Evolutionary conservation across 2,329 filamentous ascomycete genomes (phyloP).

Genomic region (Botrytis fabae): DNA sequence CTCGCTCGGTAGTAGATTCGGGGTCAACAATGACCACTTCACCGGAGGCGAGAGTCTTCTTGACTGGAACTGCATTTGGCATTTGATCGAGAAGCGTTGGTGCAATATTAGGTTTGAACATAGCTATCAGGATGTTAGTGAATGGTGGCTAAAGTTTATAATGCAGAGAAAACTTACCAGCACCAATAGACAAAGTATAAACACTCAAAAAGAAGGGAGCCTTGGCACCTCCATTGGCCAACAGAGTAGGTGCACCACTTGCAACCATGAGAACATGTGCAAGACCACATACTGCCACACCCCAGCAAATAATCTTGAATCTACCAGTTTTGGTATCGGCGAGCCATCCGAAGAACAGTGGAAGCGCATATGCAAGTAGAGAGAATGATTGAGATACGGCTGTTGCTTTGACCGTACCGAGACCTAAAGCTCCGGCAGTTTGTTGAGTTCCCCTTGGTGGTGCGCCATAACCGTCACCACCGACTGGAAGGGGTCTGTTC

Average conservation of each 20-base stretch:
- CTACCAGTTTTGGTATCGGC: slow-evolving; percentile 67
- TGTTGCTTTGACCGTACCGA: slow-evolving; percentile 55
- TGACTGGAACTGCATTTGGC: slow-evolving; percentile 45
- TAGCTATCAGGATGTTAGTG: slow-evolving; percentile 54
- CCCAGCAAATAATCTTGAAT: slow-evolving; percentile 58
- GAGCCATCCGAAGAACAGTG: slow-evolving; percentile 52
- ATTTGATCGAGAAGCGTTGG: slow-evolving; percentile 62
- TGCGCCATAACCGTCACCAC: slow-evolving; percentile 43
- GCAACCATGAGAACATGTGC: slow-evolving; percentile 64
- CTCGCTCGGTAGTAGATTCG: slow-evolving; percentile 54
- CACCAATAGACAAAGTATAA: slow-evolving; percentile 36
- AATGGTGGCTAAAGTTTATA: slow-evolving; percentile 56
- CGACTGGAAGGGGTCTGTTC: slow-evolving; percentile 57
- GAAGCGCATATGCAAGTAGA: slow-evolving; percentile 52
- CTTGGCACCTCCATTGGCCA: slow-evolving; percentile 65
- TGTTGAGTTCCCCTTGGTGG: slow-evolving; percentile 41
- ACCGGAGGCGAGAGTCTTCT: slow-evolving; percentile 51
- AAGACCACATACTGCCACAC: slow-evolving; percentile 54
- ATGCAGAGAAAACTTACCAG: slow-evolving; percentile 43
- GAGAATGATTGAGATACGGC: slow-evolving; percentile 54
- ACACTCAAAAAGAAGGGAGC: slow-evolving; percentile 41
- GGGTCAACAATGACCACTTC: slow-evolving; percentile 63
- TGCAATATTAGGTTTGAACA: slow-evolving; percentile 71
- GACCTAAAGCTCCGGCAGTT: slow-evolving; percentile 56
- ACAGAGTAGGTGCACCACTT: slow-evolving; percentile 59